Percentiles rank a stretch among this genome's conserved stretches.
Conservation (phyloP, 495 filamentous ascomycete genomes). For the Penicillium parvum region DNA sequence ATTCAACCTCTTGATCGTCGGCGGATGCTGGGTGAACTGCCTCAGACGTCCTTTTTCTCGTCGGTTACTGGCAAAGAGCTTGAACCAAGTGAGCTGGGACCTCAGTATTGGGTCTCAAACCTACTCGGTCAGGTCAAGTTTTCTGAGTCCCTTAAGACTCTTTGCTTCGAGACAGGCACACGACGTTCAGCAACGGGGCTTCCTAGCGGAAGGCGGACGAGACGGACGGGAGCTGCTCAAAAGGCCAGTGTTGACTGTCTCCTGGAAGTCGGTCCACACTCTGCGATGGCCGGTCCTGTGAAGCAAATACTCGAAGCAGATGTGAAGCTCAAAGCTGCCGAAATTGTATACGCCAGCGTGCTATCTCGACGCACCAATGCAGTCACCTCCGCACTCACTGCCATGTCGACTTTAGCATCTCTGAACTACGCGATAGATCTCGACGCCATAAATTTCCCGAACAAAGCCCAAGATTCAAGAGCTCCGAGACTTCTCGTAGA, state of each 20-base stretch:
- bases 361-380: conserved; percentile 24
- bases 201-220: neutral
- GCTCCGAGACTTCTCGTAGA: conserved; percentile 17
- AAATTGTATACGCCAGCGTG: conserved; percentile 21
- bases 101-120: conserved; percentile 41
- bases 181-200: neutral
- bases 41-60: conserved; percentile 26
- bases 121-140: conserved; percentile 38
- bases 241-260: conserved; percentile 32
- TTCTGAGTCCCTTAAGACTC: conserved; percentile 21
- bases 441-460: conserved; percentile 15
- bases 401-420: conserved; percentile 17
- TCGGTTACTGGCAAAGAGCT: conserved; percentile 32
- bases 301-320: conserved; percentile 24
- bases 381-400: conserved; percentile 11
- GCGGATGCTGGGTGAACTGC: neutral
- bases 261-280: conserved; percentile 51
- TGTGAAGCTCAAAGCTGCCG: conserved; percentile 11
- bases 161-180: conserved; percentile 19
- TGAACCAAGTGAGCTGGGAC: conserved; percentile 10
- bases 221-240: conserved; percentile 2
- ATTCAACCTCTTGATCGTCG: no score
- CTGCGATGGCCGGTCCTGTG: conserved; percentile 37
- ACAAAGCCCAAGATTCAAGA: neutral
- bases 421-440: conserved; percentile 20